A percentile compares a stretch with the other conserved stretches of the same genome.
These are phyloP conservation scores for Xylaria sp. DNA, from an alignment of 2,329 filamentous ascomycete genomes.

Conservation along the genomic window DNA sequence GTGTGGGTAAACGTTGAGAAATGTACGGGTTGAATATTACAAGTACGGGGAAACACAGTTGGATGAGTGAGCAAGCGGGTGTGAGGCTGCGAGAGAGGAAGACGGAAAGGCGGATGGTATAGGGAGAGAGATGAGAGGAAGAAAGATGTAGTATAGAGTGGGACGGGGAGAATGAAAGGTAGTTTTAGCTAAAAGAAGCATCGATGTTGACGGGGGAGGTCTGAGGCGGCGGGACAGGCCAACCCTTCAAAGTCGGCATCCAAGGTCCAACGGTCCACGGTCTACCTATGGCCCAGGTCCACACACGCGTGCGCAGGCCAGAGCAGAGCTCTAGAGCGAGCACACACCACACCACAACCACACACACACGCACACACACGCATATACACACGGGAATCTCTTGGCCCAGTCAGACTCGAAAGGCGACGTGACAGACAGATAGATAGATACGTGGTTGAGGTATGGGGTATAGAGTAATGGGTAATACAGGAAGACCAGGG, in stretches of 20 bases:
- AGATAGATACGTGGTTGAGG: neutral
- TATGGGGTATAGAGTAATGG: neutral
- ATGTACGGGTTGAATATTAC: conserved; percentile 14
- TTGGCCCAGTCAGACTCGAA: neutral
- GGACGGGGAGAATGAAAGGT: conserved; percentile 29
- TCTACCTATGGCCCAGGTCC: conserved; percentile 7
- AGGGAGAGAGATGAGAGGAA: neutral
- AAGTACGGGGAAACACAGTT: conserved; percentile 23
- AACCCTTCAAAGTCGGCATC: conserved; percentile 40
- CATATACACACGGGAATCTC: neutral
- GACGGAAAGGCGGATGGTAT: too few species aligned
- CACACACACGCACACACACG: neutral
- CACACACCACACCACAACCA: conserved; percentile 3
- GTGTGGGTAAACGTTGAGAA: conserved; percentile 27
- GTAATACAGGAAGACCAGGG: neutral
- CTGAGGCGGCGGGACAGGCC: conserved; percentile 41
- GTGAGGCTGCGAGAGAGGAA: neutral
- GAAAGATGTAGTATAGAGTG: conserved; percentile 30
- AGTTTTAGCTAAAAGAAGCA: conserved; percentile 41
- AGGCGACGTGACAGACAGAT: neutral
- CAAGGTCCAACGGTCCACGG: conserved; percentile 38
- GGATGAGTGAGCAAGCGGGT: neutral
- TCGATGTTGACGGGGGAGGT: conserved; percentile 38
- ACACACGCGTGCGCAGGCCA: conserved; percentile 29
- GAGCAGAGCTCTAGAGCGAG: conserved; percentile 1